Percentiles rank a stretch among this genome's conserved stretches.
phyloP scores from a whole-genome alignment of 176 grass and related monocot genomes.

The Oryza meridionalis region DNA sequence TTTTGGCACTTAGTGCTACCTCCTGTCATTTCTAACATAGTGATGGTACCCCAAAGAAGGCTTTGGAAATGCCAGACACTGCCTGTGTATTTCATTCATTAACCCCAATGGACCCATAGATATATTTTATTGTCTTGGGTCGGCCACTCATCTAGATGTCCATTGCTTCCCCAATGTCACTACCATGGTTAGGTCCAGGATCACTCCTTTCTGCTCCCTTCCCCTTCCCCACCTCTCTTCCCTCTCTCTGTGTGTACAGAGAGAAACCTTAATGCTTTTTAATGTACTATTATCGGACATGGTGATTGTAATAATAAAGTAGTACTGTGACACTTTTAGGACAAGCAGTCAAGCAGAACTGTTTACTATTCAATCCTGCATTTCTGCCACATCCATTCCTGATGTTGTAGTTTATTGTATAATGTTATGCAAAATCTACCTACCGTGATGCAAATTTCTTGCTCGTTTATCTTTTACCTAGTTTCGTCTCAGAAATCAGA shows the following conservation, averaged over 20 bases:
- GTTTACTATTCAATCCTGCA: slow-evolving; percentile 46
- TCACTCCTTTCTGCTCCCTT: neutral
- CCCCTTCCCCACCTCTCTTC: neutral
- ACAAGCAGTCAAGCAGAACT: slow-evolving; percentile 52
- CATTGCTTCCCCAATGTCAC: slow-evolving; percentile 56
- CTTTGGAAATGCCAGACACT: slow-evolving; percentile 69
- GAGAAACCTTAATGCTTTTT: slow-evolving; percentile 55
- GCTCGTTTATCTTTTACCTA: neutral
- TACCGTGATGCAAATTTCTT: slow-evolving; percentile 22
- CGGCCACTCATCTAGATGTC: slow-evolving; percentile 63
- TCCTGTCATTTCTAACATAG: slow-evolving; percentile 62
- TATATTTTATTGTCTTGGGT: slow-evolving; percentile 92
- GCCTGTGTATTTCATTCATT: slow-evolving; percentile 49
- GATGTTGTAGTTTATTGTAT: slow-evolving; percentile 36
- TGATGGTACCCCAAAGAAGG: slow-evolving; percentile 73
- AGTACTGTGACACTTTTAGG: slow-evolving; percentile 54
- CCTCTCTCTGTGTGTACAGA: slow-evolving; percentile 8
- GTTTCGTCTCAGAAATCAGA: neutral
- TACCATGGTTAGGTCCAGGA: slow-evolving; percentile 89
- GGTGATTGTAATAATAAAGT: slow-evolving; percentile 92
- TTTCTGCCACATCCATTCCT: slow-evolving; percentile 38
- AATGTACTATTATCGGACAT: slow-evolving; percentile 70
- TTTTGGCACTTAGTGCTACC: slow-evolving; percentile 85
- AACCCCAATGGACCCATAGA: slow-evolving; percentile 54
- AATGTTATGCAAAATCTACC: slow-evolving; percentile 44